Base-by-base conservation (phyloP, 2,329 filamentous ascomycete genomes). In the Paracoccidioides lutzii region DNA sequence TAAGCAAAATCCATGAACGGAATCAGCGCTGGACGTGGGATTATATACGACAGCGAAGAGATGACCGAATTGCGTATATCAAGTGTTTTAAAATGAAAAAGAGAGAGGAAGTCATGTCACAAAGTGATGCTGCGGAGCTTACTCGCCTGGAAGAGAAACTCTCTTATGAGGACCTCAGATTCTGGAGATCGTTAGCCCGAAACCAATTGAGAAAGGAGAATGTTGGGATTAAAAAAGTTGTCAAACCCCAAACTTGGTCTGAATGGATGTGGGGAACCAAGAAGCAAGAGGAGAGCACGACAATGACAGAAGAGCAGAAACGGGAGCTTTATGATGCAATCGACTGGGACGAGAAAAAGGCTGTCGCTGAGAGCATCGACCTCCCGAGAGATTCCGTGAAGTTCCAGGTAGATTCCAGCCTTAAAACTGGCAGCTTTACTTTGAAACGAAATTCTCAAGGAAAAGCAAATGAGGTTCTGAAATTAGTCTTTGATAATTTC, bases 281-380 rank as follows among this genome's bases (percentile, higher is more conserved):
- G 63, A 74, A 78, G 52, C 79, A 87, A 46, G 78, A 83, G 3
- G 86, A 94, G 62, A 87, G 90, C 59, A 88, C 84, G 0, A 82
- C 89, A 58, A 95, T 98, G 79, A 94, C 88, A 0, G 93, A 98
- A 59, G 85, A 97, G 70, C 90, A 99, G 69, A 85, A 91, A 44
- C 90, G 97, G 68, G 91, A 98, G 71, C 80, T 99, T 8, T 98
- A 97, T 69, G 86, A 94, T 63, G 94, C 89, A 52, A 99, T 99
- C 64, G 93, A 97, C 65, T 99, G 91, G 84, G 88, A 98, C 59
- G 93, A 99, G 71, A 97, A 96, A 75, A 84, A 90, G 58, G 88
- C 87, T 1, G 79, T 98, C 42, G 79, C 89, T 0, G 90, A 95
- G 62, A 85, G 87, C 44, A 84, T 99, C 3, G 93, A 98, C 63